Percentiles rank a stretch among this genome's conserved stretches.
phyloP scores from a whole-genome alignment of 2,329 filamentous ascomycete genomes.

The Colletotrichum tropicale region DNA sequence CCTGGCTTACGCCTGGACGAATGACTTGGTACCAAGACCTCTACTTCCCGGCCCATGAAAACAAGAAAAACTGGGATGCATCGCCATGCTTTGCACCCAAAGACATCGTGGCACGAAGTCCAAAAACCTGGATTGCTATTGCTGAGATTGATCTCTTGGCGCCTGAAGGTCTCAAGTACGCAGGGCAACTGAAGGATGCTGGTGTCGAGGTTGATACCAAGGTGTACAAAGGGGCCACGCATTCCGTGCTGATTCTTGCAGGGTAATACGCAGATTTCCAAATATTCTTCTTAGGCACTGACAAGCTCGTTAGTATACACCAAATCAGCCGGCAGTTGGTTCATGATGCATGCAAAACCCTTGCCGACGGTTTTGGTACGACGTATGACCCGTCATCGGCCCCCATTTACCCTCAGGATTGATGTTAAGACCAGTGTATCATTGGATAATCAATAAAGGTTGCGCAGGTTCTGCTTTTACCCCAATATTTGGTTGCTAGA shows the following conservation, averaged over 20 bases:
- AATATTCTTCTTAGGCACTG: neutral
- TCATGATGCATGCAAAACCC: neutral
- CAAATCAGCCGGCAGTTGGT: neutral
- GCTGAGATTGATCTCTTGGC: constrained; percentile 37
- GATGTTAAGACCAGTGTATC: neutral
- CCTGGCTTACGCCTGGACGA: constrained; percentile 35
- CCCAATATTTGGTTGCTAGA: no score
- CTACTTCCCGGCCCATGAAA: constrained; percentile 30
- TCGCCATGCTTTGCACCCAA: constrained; percentile 33
- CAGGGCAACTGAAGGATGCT: constrained; percentile 24
- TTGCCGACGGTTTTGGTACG: neutral
- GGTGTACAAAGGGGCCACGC: constrained; percentile 8
- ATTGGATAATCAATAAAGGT: neutral
- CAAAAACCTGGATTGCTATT: constrained; percentile 34
- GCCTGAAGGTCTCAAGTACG: constrained; percentile 32
- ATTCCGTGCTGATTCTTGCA: constrained; percentile 5
- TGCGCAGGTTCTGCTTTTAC: no score
- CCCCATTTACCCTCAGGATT: neutral
- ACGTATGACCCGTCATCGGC: neutral
- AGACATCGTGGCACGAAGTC: constrained; percentile 27
- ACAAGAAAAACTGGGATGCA: constrained; percentile 32
- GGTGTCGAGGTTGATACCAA: neutral
- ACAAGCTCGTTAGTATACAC: neutral
- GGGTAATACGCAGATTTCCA: no score
- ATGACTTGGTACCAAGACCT: constrained; percentile 41